Conservation (phyloP, 306 rosid species). For the Inga leiocalycina region DNA sequence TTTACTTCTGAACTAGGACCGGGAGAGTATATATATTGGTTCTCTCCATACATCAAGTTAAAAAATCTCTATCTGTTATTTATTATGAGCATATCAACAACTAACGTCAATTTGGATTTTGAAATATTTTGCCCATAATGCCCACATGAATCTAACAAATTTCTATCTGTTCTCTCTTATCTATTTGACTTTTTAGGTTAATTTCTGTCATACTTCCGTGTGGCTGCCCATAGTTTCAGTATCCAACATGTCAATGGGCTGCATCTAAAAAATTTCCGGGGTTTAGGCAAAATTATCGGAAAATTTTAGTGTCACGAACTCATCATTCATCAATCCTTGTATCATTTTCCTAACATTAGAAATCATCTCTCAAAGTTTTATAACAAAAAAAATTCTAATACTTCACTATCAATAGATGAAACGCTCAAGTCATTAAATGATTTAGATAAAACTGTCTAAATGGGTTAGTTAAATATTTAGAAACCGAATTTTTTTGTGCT, state of each 20-base stretch:
- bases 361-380: background rate
- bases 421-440: too few species aligned
- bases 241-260: background rate
- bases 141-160: background rate
- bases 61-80: background rate
- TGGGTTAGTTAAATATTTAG: background rate
- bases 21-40: too few species aligned
- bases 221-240: background rate
- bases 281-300: background rate
- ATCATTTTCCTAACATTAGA: background rate
- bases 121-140: background rate
- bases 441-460: too few species aligned
- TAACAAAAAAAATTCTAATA: too few species aligned
- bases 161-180: background rate
- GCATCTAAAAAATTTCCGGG: background rate
- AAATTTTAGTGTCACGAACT: background rate
- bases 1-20: too few species aligned
- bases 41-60: too few species aligned
- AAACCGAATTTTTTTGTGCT: background rate
- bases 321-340: background rate
- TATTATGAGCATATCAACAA: background rate
- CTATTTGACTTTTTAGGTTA: background rate
- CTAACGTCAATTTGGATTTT: background rate
- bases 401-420: background rate
- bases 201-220: background rate